phyloP scores from a whole-genome alignment of 1,284 basidiomycete genomes.

The Somion occarium region DNA sequence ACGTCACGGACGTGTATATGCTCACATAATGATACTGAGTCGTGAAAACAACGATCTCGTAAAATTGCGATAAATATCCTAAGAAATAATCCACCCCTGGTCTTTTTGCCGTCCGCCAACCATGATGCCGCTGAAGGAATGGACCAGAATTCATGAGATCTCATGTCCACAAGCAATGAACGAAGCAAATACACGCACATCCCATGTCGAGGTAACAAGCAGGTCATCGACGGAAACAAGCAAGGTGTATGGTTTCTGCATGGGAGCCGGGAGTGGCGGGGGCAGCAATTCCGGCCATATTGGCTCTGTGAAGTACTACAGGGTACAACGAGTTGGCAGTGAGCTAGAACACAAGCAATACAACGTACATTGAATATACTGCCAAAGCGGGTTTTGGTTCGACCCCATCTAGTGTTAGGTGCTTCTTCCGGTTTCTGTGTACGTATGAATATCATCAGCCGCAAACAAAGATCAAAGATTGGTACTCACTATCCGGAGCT shows the following conservation, averaged over 20 bases:
- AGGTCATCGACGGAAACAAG: constrained; percentile 92
- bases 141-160: constrained; percentile 9
- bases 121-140: constrained; percentile 72
- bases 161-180: background rate
- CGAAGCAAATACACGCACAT: constrained; percentile 80
- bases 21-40: constrained; percentile 86
- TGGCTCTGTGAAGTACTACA: constrained; percentile 87
- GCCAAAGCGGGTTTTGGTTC: constrained; percentile 53
- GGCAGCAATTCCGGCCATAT: constrained; percentile 91
- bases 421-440: constrained; percentile 49
- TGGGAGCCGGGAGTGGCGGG: constrained; percentile 77
- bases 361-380: constrained; percentile 58
- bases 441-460: constrained; percentile 13
- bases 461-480: constrained; percentile 2
- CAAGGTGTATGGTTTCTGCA: constrained; percentile 90
- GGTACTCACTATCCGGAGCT: constrained; percentile 38
- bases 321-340: constrained; percentile 1
- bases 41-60: constrained; percentile 96
- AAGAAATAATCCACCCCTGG: constrained; percentile 98
- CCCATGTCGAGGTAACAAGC: constrained; percentile 90
- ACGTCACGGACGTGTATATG: constrained; percentile 19
- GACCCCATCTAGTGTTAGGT: constrained; percentile 54
- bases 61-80: constrained; percentile 95
- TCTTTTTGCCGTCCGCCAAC: constrained; percentile 90
- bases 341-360: background rate